phyloP scores from a whole-genome alignment of 306 rosid species.

The Prosopis cineraria region DNA sequence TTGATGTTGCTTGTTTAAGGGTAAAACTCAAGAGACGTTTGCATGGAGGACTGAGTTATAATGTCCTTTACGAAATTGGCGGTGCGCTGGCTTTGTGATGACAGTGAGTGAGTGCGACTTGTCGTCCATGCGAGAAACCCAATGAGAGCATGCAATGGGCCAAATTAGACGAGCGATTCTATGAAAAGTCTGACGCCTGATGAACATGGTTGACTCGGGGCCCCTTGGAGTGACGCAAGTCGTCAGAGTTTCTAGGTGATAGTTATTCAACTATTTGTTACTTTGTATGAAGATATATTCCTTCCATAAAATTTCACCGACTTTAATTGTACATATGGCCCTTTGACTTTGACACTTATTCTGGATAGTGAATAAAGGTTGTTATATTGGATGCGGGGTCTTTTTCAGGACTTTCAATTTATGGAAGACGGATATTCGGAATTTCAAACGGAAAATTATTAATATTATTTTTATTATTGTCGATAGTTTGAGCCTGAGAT shows the following conservation, averaged over 20 bases:
- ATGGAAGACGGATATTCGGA: neutral
- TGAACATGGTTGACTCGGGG: constrained; percentile 9
- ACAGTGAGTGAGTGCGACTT: neutral
- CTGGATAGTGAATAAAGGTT: constrained; percentile 30
- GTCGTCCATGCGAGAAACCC: constrained; percentile 12
- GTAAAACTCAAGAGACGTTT: neutral
- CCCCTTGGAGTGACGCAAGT: constrained; percentile 33
- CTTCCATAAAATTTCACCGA: constrained; percentile 19
- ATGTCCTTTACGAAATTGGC: constrained; percentile 11
- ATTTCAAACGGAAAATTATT: neutral
- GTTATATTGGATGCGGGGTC: neutral
- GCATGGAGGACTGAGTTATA: constrained; percentile 27
- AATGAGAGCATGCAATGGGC: constrained; percentile 6
- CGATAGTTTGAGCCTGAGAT: neutral
- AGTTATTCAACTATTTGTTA: constrained; percentile 1
- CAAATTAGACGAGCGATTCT: neutral
- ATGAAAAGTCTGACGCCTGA: constrained; percentile 17
- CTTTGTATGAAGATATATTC: constrained; percentile 24
- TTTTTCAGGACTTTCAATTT: constrained; percentile 1
- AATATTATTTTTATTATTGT: neutral
- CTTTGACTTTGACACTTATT: constrained; percentile 30
- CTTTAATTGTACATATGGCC: constrained; percentile 46
- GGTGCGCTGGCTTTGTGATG: constrained; percentile 12
- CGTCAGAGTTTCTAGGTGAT: constrained; percentile 29
- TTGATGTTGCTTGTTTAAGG: neutral